phyloP scores from a whole-genome alignment of 768 basidiomycete species.

The Collybia nuda region DNA sequence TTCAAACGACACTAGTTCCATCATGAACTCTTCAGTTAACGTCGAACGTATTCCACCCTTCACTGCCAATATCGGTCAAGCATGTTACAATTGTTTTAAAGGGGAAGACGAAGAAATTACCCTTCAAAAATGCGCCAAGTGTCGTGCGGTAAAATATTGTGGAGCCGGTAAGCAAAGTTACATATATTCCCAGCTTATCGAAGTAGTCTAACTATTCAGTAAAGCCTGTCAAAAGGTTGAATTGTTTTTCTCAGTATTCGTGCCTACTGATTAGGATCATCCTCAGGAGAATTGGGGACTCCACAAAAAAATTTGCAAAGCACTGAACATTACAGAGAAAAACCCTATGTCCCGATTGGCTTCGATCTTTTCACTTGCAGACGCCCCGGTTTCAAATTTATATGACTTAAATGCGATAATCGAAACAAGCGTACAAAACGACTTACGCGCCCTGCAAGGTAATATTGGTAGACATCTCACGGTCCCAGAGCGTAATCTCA shows the following conservation, averaged over 20 bases:
- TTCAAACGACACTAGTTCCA: too few relatives aligned
- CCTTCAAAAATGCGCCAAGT: slow-evolving; percentile 29
- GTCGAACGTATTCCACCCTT: slow-evolving; percentile 18
- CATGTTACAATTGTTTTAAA: slow-evolving; percentile 31
- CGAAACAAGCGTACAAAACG: slow-evolving; percentile 7
- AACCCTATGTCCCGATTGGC: slow-evolving; percentile 7
- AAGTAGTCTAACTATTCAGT: not conserved
- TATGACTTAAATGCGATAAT: slow-evolving; percentile 14
- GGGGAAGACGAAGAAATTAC: slow-evolving; percentile 11
- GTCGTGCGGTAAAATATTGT: slow-evolving; percentile 31
- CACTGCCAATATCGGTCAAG: slow-evolving; percentile 23
- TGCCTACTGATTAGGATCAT: not conserved
- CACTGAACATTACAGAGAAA: slow-evolving; percentile 21
- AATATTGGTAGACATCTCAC: slow-evolving; percentile 14
- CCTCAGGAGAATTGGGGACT: slow-evolving; percentile 26
- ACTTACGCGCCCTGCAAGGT: slow-evolving; percentile 6
- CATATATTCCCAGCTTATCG: not conserved
- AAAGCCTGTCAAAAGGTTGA: not conserved
- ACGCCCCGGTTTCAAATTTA: slow-evolving; percentile 11
- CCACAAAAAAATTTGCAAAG: slow-evolving; percentile 33
- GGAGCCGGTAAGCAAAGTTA: slow-evolving; percentile 18
- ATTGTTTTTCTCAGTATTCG: too few relatives aligned
- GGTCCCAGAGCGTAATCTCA: slow-evolving; percentile 22
- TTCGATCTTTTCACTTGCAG: slow-evolving; percentile 10
- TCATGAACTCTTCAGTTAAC: not conserved